Evolutionary conservation across 192 early-diverging fungal species (phyloP).

Genomic region (Coemansia sp.): DNA sequence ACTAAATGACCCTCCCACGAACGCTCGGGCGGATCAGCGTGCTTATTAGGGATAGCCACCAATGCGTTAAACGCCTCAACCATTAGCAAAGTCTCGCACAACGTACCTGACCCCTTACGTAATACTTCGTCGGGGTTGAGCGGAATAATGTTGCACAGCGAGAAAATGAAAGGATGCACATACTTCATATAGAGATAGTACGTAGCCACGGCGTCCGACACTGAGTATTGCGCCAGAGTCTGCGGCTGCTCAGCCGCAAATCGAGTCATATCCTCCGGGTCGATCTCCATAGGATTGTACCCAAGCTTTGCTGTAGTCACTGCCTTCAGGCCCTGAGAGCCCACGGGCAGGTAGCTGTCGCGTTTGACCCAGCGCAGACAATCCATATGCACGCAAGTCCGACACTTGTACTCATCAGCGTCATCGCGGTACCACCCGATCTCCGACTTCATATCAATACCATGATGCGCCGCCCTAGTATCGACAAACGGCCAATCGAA

Average conservation of each 20-base stretch:
- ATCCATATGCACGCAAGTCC: conserved; percentile 93
- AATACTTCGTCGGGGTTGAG: conserved; percentile 96
- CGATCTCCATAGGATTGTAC: conserved; percentile 97
- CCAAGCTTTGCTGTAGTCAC: conserved; percentile 96
- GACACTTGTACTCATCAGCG: conserved; percentile 85
- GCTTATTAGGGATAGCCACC: conserved; percentile 98
- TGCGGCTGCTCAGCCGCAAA: conserved; percentile 93
- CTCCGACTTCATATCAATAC: conserved; percentile 86
- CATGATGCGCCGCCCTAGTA: conserved; percentile 75
- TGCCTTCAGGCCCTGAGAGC: conserved; percentile 95
- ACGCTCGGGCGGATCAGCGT: conserved; percentile 75
- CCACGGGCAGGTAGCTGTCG: conserved; percentile 95
- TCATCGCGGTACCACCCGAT: conserved; percentile 85
- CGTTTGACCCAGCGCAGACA: conserved; percentile 98
- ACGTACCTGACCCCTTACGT: conserved; percentile 93
- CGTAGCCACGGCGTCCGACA: conserved; percentile 99
- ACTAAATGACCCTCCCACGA: conserved; percentile 88
- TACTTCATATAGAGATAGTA: conserved; percentile 99
- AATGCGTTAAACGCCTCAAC: conserved; percentile 88
- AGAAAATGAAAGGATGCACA: conserved; percentile 98
- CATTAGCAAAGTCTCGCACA: conserved; percentile 97
- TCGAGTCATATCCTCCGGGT: conserved; percentile 98
- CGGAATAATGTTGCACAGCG: conserved; percentile 99
- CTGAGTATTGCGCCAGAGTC: conserved; percentile 94
- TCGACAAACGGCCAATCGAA: conserved; percentile 99